Evolutionary conservation across 140 eudicot genomes (phyloP).

Genomic region (Flaveria floridana): DNA sequence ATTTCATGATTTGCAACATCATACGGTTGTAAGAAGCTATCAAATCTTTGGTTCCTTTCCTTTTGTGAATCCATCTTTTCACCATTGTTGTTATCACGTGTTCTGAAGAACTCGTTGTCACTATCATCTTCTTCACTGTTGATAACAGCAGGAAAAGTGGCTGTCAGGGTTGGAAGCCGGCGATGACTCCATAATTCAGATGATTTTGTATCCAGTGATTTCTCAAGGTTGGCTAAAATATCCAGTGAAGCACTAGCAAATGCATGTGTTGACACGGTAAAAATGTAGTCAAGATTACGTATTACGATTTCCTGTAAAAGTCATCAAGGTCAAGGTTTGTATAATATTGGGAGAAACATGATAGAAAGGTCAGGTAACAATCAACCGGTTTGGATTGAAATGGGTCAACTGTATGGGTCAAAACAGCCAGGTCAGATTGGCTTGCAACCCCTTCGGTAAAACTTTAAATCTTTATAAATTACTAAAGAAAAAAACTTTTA

Average conservation of each 20-base stretch:
- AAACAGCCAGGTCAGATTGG: neutral
- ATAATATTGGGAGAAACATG: constrained; percentile 2
- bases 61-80: constrained; percentile 35
- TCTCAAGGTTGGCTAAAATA: constrained; percentile 69
- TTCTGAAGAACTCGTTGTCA: constrained; percentile 58
- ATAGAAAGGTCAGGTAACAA: neutral
- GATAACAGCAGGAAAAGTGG: constrained; percentile 83
- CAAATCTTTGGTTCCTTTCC: constrained; percentile 48
- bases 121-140: constrained; percentile 91
- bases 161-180: constrained; percentile 92
- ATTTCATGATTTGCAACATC: constrained; percentile 53
- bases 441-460: neutral
- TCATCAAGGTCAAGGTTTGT: constrained; percentile 1
- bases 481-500: neutral
- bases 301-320: constrained; percentile 76
- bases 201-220: constrained; percentile 62
- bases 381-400: neutral
- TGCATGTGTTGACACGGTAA: constrained; percentile 67
- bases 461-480: neutral
- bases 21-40: constrained; percentile 61
- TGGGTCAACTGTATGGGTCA: neutral
- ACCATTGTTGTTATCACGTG: constrained; percentile 53
- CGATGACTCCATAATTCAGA: constrained; percentile 89
- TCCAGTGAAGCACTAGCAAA: constrained; percentile 70
- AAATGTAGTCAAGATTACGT: constrained; percentile 88